These are phyloP conservation scores for Leptosphaerulina australis DNA, from an alignment of 2,329 filamentous ascomycete species.

Conservation along the genomic window DNA sequence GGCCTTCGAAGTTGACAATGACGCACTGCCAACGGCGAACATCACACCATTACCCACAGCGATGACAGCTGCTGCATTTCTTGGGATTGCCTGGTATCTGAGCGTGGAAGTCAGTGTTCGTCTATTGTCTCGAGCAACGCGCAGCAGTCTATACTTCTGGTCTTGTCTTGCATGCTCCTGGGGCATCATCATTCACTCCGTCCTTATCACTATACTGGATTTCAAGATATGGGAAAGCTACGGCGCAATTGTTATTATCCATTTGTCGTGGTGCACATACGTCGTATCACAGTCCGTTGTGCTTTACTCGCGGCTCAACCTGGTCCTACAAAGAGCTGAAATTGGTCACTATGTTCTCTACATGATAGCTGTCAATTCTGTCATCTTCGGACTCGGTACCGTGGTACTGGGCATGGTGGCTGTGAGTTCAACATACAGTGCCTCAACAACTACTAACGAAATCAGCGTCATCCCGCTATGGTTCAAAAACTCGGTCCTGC, in stretches of 20 bases:
- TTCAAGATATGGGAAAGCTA: conserved; percentile 52
- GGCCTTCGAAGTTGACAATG: conserved; percentile 17
- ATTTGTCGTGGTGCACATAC: conserved; percentile 63
- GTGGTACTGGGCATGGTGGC: conserved; percentile 60
- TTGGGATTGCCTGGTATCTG: conserved; percentile 42
- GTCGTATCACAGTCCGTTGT: conserved; percentile 65
- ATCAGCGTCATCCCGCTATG: conserved; percentile 24
- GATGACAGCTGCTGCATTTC: conserved; percentile 28
- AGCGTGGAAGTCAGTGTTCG: conserved; percentile 52
- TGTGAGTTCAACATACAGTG: conserved; percentile 32
- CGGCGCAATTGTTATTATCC: conserved; percentile 51
- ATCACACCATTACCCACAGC: conserved; percentile 21
- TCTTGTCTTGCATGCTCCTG: conserved; percentile 35
- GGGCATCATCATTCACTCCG: conserved; percentile 48
- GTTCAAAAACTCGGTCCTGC: conserved; percentile 11
- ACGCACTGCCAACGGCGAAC: conserved; percentile 16
- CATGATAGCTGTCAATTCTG: conserved; percentile 62
- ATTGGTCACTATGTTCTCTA: conserved; percentile 51
- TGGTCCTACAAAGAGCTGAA: conserved; percentile 54
- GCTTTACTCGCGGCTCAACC: conserved; percentile 65
- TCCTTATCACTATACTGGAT: conserved; percentile 51
- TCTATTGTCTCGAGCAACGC: conserved; percentile 44
- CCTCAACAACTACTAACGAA: conserved; percentile 9
- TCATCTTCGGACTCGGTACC: conserved; percentile 60
- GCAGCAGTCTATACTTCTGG: conserved; percentile 57